Evolutionary conservation across 176 grass and related monocot species (phyloP).

Genomic region (Carex myosuroides): DNA sequence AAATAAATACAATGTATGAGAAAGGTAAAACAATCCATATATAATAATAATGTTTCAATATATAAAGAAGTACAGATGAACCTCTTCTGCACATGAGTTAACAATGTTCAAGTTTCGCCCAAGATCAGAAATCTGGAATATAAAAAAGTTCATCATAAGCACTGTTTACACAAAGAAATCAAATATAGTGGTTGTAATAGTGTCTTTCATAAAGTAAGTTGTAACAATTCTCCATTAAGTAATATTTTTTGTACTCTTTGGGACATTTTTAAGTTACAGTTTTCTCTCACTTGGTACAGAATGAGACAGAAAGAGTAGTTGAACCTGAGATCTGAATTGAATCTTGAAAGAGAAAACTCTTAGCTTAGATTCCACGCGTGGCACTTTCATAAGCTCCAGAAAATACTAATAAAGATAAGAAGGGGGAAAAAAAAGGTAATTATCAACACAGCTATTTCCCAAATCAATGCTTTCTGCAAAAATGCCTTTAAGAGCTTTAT

Average conservation of each 20-base stretch:
- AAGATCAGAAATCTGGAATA: conserved; percentile 82
- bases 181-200: conserved; percentile 16
- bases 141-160: conserved; percentile 21
- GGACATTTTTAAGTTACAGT: not conserved
- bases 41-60: conserved; percentile 17
- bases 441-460: not conserved
- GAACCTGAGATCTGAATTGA: conserved; percentile 74
- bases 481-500: not conserved
- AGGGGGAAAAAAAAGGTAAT: conserved; percentile 1
- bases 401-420: conserved; percentile 51
- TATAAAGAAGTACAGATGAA: conserved; percentile 22
- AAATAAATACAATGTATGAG: conserved; percentile 30
- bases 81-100: conserved; percentile 83
- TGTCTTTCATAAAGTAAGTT: not conserved
- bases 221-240: not conserved
- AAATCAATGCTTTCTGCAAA: not conserved
- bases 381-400: conserved; percentile 94
- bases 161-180: conserved; percentile 13
- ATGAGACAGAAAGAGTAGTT: conserved; percentile 1
- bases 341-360: conserved; percentile 94
- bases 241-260: not conserved
- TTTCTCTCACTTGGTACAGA: not conserved
- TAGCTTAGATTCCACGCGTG: conserved; percentile 84
- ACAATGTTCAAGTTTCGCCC: conserved; percentile 74
- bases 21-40: not conserved